Conservation (phyloP, 78 protist genomes). For the Pigoraptor vietnamica region DNA sequence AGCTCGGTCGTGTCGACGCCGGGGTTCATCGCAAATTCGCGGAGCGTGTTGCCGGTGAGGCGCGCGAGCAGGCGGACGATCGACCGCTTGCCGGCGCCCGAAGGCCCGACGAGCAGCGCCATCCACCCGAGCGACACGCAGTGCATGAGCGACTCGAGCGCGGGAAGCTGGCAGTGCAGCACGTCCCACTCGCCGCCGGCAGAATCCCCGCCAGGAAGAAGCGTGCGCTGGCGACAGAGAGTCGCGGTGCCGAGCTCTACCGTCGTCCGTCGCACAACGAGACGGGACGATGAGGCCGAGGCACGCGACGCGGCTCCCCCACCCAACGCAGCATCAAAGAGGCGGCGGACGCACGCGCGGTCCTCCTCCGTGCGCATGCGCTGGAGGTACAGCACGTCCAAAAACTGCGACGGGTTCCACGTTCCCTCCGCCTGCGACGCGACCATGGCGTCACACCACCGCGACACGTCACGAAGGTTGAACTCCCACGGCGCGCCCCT, state of each 20-base stretch:
- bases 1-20: slow-evolving; percentile 82
- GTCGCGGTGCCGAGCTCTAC: neutral
- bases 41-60: slow-evolving; percentile 64
- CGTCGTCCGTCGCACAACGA: neutral
- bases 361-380: slow-evolving; percentile 82
- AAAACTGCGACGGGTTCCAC: slow-evolving; percentile 23
- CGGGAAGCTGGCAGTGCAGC: neutral
- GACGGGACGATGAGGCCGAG: neutral
- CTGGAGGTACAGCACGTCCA: slow-evolving; percentile 74
- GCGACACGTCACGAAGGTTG: slow-evolving; percentile 95
- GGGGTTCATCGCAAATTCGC: slow-evolving; percentile 75
- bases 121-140: slow-evolving; percentile 69
- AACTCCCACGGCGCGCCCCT: slow-evolving; percentile 98
- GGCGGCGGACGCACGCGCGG: slow-evolving; percentile 25
- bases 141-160: slow-evolving; percentile 42
- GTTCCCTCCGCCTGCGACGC: neutral
- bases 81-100: slow-evolving; percentile 83
- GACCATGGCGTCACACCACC: slow-evolving; percentile 86
- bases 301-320: neutral
- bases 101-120: slow-evolving; percentile 74
- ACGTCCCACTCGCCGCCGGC: neutral
- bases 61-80: slow-evolving; percentile 71
- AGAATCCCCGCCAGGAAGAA: neutral
- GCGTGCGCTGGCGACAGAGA: neutral
- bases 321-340: slow-evolving; percentile 49